Conservation (phyloP, 2,329 filamentous ascomycete genomes). For the Microascus cirrosus region DNA sequence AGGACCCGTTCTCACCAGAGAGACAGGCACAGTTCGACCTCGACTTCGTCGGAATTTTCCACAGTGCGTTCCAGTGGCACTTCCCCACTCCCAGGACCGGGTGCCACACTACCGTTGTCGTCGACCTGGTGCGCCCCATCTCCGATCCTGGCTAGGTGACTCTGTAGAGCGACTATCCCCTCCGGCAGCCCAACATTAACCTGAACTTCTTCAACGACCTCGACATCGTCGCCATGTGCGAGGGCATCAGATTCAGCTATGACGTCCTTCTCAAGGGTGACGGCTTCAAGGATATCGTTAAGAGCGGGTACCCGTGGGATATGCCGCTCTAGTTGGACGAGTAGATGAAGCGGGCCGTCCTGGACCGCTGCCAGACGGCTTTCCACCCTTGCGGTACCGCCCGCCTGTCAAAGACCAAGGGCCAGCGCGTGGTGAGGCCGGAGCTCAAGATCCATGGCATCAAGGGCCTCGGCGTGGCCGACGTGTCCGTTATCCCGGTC, state of each 20-base stretch:
- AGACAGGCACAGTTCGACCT: conserved; percentile 52
- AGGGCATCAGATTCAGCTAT: conserved; percentile 43
- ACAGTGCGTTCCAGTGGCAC: conserved; percentile 35
- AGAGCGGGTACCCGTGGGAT: conserved; percentile 45
- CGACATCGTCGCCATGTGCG: conserved; percentile 44
- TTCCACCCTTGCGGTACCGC: conserved; percentile 32
- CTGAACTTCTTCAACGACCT: conserved; percentile 51
- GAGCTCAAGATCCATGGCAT: conserved; percentile 34
- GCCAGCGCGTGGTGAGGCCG: conserved; percentile 32
- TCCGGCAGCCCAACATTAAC: conserved; percentile 46
- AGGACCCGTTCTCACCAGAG: conserved; percentile 42
- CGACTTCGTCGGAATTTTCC: conserved; percentile 50
- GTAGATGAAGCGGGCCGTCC: conserved; percentile 41
- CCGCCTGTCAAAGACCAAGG: conserved; percentile 30
- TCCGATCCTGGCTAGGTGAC: conserved; percentile 39
- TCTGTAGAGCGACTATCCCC: conserved; percentile 43
- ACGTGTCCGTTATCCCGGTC: conserved; percentile 38
- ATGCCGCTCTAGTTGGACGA: conserved; percentile 46
- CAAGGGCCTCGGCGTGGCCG: conserved; percentile 33
- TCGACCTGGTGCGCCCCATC: conserved; percentile 29
- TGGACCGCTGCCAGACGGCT: conserved; percentile 48
- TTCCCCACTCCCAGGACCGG: conserved; percentile 28
- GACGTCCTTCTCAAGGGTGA: conserved; percentile 47
- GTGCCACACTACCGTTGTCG: conserved; percentile 44
- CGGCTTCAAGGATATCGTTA: conserved; percentile 42